phyloP scores from a whole-genome alignment of 495 filamentous ascomycete genomes.

The Neurospora africana region DNA sequence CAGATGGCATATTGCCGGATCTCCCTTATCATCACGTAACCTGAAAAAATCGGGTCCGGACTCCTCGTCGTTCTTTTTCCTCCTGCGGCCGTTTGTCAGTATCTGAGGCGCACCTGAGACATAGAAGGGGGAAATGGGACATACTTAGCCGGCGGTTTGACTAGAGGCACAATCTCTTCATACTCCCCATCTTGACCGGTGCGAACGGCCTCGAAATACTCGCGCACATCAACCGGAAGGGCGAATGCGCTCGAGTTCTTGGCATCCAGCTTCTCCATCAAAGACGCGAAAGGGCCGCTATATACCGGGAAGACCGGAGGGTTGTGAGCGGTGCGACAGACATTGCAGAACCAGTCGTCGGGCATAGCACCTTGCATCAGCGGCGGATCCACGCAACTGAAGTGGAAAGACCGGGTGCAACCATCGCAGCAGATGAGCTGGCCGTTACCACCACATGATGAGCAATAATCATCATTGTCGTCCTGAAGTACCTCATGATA shows the following conservation, averaged over 20 bases:
- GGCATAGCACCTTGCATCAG: conserved; percentile 54
- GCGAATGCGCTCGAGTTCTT: conserved; percentile 63
- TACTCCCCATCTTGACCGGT: conserved; percentile 72
- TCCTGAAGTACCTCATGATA: conserved; percentile 31
- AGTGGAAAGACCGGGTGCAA: conserved; percentile 79
- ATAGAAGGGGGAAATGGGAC: not conserved
- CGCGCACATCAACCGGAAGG: conserved; percentile 55
- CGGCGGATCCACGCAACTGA: conserved; percentile 72
- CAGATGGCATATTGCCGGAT: conserved; percentile 56
- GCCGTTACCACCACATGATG: conserved; percentile 71
- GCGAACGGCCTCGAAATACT: conserved; percentile 62
- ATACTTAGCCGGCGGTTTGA: conserved; percentile 29
- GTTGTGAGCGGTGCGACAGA: conserved; percentile 41
- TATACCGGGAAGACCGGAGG: conserved; percentile 28
- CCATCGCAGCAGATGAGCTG: conserved; percentile 85
- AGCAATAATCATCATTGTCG: conserved; percentile 84
- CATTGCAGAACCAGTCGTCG: conserved; percentile 76
- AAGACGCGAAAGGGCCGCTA: conserved; percentile 41
- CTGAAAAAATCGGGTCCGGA: conserved; percentile 51
- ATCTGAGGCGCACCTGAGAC: conserved; percentile 7
- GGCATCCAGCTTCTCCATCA: conserved; percentile 49
- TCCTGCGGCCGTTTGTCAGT: conserved; percentile 26
- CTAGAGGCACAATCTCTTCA: conserved; percentile 41
- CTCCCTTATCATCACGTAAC: conserved; percentile 55
- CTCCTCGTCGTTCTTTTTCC: conserved; percentile 51